Percentiles rank a stretch among this genome's conserved stretches.
These are phyloP conservation scores for Ophiostoma himal-ulmi DNA, from an alignment of 2,329 filamentous ascomycete genomes.

Conservation along the genomic window DNA sequence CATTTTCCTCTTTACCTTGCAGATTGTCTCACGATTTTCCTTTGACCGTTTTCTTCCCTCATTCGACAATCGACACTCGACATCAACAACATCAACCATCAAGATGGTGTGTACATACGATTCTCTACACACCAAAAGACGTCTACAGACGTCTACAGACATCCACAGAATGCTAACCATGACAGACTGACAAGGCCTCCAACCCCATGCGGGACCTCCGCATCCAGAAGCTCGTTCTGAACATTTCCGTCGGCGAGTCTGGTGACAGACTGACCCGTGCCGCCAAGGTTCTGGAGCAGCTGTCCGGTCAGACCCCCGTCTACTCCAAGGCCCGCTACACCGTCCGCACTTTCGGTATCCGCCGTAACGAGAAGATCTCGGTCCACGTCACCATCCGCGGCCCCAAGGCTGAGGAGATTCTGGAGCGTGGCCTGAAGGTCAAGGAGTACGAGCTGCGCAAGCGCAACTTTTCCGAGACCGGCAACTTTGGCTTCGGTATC, in stretches of 20 bases:
- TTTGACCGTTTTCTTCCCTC: slow-evolving; percentile 17
- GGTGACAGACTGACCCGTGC: slow-evolving; percentile 99
- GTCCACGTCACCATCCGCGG: slow-evolving; percentile 99
- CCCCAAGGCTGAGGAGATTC: slow-evolving; percentile 95
- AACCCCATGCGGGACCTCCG: slow-evolving; percentile 99
- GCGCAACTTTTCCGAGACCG: slow-evolving; percentile 99
- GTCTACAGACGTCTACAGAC: too few relatives aligned
- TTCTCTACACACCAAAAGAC: background rate
- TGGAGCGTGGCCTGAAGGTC: slow-evolving; percentile 99
- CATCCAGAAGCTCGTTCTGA: slow-evolving; percentile 98
- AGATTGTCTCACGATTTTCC: slow-evolving; percentile 16
- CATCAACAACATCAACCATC: slow-evolving; percentile 24
- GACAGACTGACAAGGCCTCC: slow-evolving; percentile 74
- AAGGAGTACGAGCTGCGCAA: slow-evolving; percentile 99
- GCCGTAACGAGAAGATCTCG: slow-evolving; percentile 99
- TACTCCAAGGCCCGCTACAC: slow-evolving; percentile 99
- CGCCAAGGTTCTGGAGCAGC: slow-evolving; percentile 99
- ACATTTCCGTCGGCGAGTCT: slow-evolving; percentile 99
- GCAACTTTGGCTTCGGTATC: slow-evolving; percentile 99
- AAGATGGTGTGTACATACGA: slow-evolving; percentile 36
- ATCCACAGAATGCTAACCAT: slow-evolving; percentile 24
- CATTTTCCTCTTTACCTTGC: background rate
- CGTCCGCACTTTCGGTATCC: slow-evolving; percentile 99
- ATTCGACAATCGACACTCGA: slow-evolving; percentile 15
- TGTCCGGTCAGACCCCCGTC: slow-evolving; percentile 98